Conservation (phyloP, 176 grass and related monocot species). For the Raddia guianensis region DNA sequence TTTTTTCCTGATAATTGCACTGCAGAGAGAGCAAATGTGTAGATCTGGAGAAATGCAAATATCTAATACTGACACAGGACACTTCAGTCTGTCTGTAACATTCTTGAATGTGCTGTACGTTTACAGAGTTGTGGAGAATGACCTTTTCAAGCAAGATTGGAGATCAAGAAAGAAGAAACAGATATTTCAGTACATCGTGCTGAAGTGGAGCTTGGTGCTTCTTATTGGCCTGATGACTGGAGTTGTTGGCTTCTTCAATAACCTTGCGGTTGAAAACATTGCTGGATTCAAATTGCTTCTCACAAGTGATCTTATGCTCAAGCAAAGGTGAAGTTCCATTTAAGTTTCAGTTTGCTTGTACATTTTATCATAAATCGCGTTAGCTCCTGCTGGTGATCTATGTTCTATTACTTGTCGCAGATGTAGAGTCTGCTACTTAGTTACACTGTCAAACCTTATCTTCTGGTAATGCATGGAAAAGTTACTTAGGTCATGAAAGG, state of each 20-base stretch:
- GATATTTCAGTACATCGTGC: conserved; percentile 84
- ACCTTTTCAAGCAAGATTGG: conserved; percentile 95
- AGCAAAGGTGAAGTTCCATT: conserved; percentile 52
- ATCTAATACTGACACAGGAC: not conserved
- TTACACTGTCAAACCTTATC: not conserved
- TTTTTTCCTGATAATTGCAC: not conserved
- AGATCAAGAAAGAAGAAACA: conserved; percentile 70
- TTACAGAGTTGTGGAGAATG: conserved; percentile 85
- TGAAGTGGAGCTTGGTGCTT: conserved; percentile 87
- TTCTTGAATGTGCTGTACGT: conserved; percentile 5
- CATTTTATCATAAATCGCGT: conserved; percentile 21
- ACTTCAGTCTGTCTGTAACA: not conserved
- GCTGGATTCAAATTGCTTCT: conserved; percentile 72
- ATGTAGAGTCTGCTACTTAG: not conserved
- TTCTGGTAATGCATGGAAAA: conserved; percentile 21
- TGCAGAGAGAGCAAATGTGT: not conserved
- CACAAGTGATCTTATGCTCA: conserved; percentile 71
- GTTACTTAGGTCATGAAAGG: conserved; percentile 5
- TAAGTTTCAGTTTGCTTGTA: not conserved
- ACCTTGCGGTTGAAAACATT: conserved; percentile 94
- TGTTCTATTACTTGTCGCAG: not conserved
- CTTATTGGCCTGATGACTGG: conserved; percentile 78
- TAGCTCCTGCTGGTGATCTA: not conserved
- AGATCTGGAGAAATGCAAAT: not conserved
- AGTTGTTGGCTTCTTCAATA: conserved; percentile 82